A percentile compares a stretch with the other conserved stretches of the same genome.
Conservation (phyloP, 2,329 filamentous ascomycete species). For the Arthrinium puccinioides region DNA sequence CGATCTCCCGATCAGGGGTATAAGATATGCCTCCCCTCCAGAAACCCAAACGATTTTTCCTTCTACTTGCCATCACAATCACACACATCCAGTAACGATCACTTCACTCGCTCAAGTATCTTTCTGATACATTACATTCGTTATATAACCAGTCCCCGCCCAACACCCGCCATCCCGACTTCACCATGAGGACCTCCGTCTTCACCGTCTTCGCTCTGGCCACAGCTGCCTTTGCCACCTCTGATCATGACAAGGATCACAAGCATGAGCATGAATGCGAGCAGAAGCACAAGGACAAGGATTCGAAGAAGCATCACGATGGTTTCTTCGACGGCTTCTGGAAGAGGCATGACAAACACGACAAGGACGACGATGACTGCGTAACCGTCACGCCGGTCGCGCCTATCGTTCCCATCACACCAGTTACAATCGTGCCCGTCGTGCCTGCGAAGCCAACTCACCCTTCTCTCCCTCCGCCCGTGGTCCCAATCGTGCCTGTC, state of each 20-base stretch:
- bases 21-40: too few species aligned
- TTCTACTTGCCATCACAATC: too few species aligned
- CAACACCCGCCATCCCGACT: not conserved
- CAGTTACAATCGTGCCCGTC: not conserved
- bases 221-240: not conserved
- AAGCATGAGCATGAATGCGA: not conserved
- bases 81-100: too few species aligned
- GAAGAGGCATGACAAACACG: not conserved
- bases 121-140: too few species aligned
- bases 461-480: not conserved
- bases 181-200: constrained; percentile 3
- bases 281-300: not conserved
- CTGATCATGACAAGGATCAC: not conserved
- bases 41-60: too few species aligned
- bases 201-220: constrained; percentile 4
- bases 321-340: not conserved
- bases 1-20: too few species aligned
- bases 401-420: not conserved
- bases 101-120: too few species aligned
- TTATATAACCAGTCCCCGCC: too few species aligned
- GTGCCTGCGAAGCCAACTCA: not conserved
- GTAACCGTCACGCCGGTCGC: not conserved
- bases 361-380: not conserved
- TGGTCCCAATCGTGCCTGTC: not conserved
- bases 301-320: not conserved